Conservation (phyloP, 306 rosid species). For the Medicago truncatula region MtrunA17r5.0-ANR NC_053044.1:17907501-17908000, state of each 20-base stretch:
- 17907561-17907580: conserved; percentile 65
- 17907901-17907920: conserved; percentile 31
- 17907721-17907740: conserved; percentile 40
- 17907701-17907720: conserved; percentile 41
- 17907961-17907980: too few relatives aligned
- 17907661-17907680: conserved; percentile 65
- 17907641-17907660: conserved; percentile 41
- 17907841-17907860: conserved; percentile 45
- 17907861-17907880: conserved; percentile 58
- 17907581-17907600: conserved; percentile 57
- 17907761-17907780: conserved; percentile 58
- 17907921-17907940: conserved; percentile 18
- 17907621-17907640: conserved; percentile 47
- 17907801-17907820: conserved; percentile 54
- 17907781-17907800: conserved; percentile 50
- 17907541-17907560: conserved; percentile 47
- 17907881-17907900: conserved; percentile 45
- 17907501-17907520: conserved; percentile 51
- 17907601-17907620: conserved; percentile 53
- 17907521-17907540: conserved; percentile 57
- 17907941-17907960: too few relatives aligned
- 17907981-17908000: too few relatives aligned
- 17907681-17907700: conserved; percentile 63
- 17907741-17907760: conserved; percentile 53
- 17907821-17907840: conserved; percentile 54